These are phyloP conservation scores for Aspergillus sp. DNA, from an alignment of 2,329 filamentous ascomycete genomes.

Conservation along the genomic window DNA sequence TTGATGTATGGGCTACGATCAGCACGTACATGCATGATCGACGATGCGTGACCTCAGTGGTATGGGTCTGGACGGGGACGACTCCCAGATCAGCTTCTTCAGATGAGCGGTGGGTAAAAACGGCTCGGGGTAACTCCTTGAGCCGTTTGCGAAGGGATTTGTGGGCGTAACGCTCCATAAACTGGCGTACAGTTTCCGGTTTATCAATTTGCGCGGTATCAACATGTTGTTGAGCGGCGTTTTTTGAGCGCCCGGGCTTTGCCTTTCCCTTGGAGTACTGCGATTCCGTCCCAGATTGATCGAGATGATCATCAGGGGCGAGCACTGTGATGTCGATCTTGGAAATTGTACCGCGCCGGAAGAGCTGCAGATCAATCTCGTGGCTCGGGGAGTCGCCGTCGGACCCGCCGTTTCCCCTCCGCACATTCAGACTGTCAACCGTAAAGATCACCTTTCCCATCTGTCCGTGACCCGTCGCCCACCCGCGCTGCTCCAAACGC, in stretches of 20 bases:
- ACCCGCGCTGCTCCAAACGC: slow-evolving; percentile 51
- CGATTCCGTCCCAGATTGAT: background rate
- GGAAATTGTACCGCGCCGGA: slow-evolving; percentile 31
- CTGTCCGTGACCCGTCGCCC: slow-evolving; percentile 45
- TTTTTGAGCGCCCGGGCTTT: background rate
- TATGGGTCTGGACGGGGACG: slow-evolving; percentile 28
- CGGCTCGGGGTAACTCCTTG: slow-evolving; percentile 14
- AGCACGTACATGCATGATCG: slow-evolving; percentile 54
- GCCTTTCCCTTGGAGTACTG: background rate
- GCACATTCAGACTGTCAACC: slow-evolving; percentile 32
- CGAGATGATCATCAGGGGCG: slow-evolving; percentile 29
- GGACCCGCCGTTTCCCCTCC: background rate
- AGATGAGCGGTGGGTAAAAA: slow-evolving; percentile 5
- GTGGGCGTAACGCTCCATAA: slow-evolving; percentile 22
- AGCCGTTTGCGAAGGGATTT: slow-evolving; percentile 19
- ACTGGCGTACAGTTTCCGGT: slow-evolving; percentile 22
- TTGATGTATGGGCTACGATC: slow-evolving; percentile 53
- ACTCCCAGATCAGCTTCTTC: background rate
- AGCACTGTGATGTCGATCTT: slow-evolving; percentile 41
- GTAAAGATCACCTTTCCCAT: slow-evolving; percentile 50
- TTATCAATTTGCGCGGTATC: background rate
- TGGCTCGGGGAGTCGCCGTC: slow-evolving; percentile 26
- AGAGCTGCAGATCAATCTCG: slow-evolving; percentile 29
- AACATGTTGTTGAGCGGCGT: background rate
- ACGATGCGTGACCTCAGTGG: slow-evolving; percentile 45